Percentiles rank a stretch among this genome's conserved stretches.
phyloP scores from a whole-genome alignment of 2,329 filamentous ascomycete species.

The Cercospora zeae-maydis region DNA sequence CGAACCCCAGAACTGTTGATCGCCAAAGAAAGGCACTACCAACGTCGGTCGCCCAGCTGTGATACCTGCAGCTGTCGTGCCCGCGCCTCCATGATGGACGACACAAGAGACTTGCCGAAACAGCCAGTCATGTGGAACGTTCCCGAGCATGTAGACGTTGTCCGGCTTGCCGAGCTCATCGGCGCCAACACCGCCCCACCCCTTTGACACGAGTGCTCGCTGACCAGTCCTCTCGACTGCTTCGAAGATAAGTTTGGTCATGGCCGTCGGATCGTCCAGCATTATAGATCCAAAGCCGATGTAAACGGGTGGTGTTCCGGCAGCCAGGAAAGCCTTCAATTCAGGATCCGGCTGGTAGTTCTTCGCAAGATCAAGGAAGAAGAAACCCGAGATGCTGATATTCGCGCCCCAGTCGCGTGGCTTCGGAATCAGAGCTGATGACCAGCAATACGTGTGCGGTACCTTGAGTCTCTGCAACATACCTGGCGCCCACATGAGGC shows the following conservation, averaged over 20 bases:
- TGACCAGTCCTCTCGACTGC: conserved; percentile 56
- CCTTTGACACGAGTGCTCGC: conserved; percentile 54
- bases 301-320: conserved; percentile 70
- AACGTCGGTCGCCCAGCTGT: conserved; percentile 51
- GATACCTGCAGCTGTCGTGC: conserved; percentile 56
- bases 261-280: conserved; percentile 67
- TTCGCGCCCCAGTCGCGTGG: conserved; percentile 71
- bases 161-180: conserved; percentile 39
- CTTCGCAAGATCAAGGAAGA: conserved; percentile 65
- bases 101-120: conserved; percentile 55
- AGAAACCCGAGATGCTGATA: conserved; percentile 73
- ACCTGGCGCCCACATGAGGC: conserved; percentile 76
- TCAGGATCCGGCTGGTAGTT: conserved; percentile 64
- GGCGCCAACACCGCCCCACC: conserved; percentile 51
- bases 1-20: conserved; percentile 55
- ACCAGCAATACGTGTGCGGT: conserved; percentile 92
- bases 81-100: conserved; percentile 58
- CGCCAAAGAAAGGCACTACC: conserved; percentile 57
- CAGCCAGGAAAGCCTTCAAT: conserved; percentile 62
- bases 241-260: conserved; percentile 70
- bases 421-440: conserved; percentile 72
- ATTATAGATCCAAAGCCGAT: conserved; percentile 83
- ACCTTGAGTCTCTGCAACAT: conserved; percentile 71
- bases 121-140: conserved; percentile 58
- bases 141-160: conserved; percentile 51